phyloP scores from a whole-genome alignment of 129 eudicot genomes.

The Dittrichia graveolens region DNA sequence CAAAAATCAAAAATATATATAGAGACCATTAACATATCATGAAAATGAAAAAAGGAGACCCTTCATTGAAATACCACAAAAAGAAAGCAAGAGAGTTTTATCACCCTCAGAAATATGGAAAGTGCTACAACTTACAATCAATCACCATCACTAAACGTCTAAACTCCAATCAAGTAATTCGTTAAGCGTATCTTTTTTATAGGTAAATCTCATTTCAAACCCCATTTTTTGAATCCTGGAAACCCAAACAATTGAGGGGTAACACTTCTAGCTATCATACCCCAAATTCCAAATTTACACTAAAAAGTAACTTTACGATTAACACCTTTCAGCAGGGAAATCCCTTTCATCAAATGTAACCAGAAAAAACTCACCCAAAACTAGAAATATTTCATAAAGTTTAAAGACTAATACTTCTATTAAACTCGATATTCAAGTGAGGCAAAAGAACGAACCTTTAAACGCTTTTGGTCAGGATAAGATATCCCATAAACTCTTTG shows the following conservation, averaged over 20 bases:
- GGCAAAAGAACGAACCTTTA: slow-evolving; percentile 54
- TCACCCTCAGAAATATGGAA: not conserved
- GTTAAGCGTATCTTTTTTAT: not conserved
- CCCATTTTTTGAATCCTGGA: too few relatives aligned
- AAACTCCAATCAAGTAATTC: not conserved
- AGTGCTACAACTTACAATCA: not conserved
- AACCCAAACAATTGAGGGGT: too few relatives aligned
- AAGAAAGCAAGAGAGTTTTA: too few relatives aligned
- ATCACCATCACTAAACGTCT: not conserved
- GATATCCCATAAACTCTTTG: slow-evolving; percentile 98
- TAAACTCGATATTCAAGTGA: not conserved
- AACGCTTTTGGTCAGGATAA: slow-evolving; percentile 78
- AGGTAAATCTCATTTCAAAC: too few relatives aligned
- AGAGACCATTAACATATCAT: not conserved
- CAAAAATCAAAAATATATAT: not conserved
- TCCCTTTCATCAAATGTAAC: not conserved
- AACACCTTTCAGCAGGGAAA: not conserved
- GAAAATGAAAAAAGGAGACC: not conserved
- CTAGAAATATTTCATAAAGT: not conserved
- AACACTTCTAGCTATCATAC: too few relatives aligned
- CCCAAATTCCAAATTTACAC: too few relatives aligned
- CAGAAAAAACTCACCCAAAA: not conserved
- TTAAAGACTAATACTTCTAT: not conserved
- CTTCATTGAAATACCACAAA: slow-evolving; percentile 2
- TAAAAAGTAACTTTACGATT: too few relatives aligned